Evolutionary conservation across 1,139 yeast species (phyloP).

Genomic region (Kluyveromyces marxianus): DNA sequence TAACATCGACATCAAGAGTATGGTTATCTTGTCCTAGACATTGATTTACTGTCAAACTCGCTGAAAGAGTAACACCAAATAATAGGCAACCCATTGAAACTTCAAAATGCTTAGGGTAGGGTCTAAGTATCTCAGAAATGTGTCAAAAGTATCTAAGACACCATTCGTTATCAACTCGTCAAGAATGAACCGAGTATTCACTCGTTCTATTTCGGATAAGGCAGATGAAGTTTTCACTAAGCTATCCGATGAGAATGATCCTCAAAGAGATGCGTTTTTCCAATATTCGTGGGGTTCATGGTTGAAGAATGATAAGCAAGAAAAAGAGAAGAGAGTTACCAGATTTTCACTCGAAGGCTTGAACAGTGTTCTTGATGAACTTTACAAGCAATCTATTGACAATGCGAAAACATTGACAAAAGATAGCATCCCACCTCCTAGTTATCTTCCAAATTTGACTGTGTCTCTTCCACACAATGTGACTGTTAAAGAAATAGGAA

Average conservation of each 20-base stretch:
- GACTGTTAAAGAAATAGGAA: constrained; percentile 37
- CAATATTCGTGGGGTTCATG: constrained; percentile 94
- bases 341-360: constrained; percentile 76
- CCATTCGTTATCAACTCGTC: too few relatives aligned
- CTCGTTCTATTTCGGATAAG: constrained; percentile 17
- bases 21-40: too few relatives aligned
- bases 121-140: neutral
- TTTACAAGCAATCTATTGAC: constrained; percentile 32
- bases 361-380: constrained; percentile 39
- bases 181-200: neutral
- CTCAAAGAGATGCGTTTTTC: constrained; percentile 68
- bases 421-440: constrained; percentile 31
- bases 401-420: constrained; percentile 20
- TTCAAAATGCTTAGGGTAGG: constrained; percentile 1
- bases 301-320: constrained; percentile 69
- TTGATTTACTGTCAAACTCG: too few relatives aligned
- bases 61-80: too few relatives aligned
- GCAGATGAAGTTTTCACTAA: constrained; percentile 39
- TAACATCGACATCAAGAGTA: too few relatives aligned
- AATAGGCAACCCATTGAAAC: too few relatives aligned
- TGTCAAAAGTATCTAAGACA: neutral
- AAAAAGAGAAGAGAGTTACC: constrained; percentile 73
- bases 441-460: constrained; percentile 37
- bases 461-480: constrained; percentile 43
- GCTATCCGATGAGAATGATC: constrained; percentile 55